phyloP scores from a whole-genome alignment of 768 basidiomycete genomes.

The Lactifluus hygrophoroides region DNA sequence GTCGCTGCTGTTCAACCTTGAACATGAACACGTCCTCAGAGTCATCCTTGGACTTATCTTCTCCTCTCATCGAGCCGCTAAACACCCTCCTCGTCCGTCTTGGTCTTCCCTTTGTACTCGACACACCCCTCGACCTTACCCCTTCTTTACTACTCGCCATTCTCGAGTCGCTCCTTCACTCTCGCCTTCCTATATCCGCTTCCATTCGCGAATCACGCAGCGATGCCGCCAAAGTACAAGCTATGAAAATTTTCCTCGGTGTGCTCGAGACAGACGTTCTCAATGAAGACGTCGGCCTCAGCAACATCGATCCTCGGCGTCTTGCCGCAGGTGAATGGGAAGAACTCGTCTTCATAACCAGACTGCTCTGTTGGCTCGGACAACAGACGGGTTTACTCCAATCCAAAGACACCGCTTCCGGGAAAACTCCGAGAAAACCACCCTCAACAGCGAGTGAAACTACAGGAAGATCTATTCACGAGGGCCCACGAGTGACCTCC shows the following conservation, averaged over 20 bases:
- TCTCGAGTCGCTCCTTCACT: slow-evolving; percentile 50
- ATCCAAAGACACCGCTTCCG: slow-evolving; percentile 4
- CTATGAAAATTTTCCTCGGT: slow-evolving; percentile 69
- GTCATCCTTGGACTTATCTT: slow-evolving; percentile 7
- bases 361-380: slow-evolving; percentile 65
- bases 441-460: background rate
- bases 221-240: slow-evolving; percentile 40
- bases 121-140: slow-evolving; percentile 46
- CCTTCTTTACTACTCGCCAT: slow-evolving; percentile 65
- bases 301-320: slow-evolving; percentile 52
- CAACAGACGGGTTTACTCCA: slow-evolving; percentile 33
- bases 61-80: slow-evolving; percentile 20
- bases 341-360: slow-evolving; percentile 57
- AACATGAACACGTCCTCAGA: slow-evolving; percentile 7
- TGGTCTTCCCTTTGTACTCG: slow-evolving; percentile 27
- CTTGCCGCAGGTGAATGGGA: slow-evolving; percentile 59
- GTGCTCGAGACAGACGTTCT: slow-evolving; percentile 62
- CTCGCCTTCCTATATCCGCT: slow-evolving; percentile 42
- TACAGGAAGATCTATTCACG: background rate
- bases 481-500: slow-evolving; percentile 15
- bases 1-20: no score
- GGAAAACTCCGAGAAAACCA: background rate
- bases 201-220: slow-evolving; percentile 31
- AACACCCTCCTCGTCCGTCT: slow-evolving; percentile 28
- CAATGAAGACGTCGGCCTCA: slow-evolving; percentile 51